Conservation (phyloP, 208 protist species). For the Trypanosoma rangeli region DNA sequence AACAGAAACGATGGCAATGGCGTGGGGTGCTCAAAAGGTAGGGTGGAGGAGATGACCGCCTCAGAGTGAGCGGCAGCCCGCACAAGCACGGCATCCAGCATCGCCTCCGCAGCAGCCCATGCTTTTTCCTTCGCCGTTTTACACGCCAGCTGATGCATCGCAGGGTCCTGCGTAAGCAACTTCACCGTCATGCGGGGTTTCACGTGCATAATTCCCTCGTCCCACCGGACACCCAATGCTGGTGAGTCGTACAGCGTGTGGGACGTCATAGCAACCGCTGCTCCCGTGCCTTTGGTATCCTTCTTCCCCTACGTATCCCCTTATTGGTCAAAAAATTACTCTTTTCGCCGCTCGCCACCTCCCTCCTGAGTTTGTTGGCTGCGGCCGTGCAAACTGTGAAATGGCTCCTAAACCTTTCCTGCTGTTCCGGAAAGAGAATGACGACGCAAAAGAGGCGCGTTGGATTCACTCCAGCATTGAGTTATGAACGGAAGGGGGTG, state of each 20-base stretch:
- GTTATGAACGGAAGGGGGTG: too few species aligned
- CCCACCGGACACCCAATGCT: constrained; percentile 6
- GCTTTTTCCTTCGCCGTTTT: constrained; percentile 16
- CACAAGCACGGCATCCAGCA: constrained; percentile 42
- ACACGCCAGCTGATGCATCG: constrained; percentile 10
- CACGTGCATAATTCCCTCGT: constrained; percentile 16
- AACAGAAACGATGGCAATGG: background rate
- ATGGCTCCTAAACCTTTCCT: too few species aligned
- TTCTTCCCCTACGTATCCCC: constrained; percentile 9
- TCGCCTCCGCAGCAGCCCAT: constrained; percentile 24
- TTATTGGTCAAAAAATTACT: too few species aligned
- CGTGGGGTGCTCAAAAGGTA: constrained; percentile 27
- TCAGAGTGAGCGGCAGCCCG: constrained; percentile 7
- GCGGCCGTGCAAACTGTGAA: too few species aligned
- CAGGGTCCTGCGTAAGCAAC: constrained; percentile 5
- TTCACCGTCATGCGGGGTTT: constrained; percentile 17
- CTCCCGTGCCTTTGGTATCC: background rate
- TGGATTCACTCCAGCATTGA: too few species aligned
- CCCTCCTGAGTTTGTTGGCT: background rate
- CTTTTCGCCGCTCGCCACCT: background rate
- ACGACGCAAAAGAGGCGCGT: too few species aligned
- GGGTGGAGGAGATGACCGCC: constrained; percentile 6
- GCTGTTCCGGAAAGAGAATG: too few species aligned
- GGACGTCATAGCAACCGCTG: constrained; percentile 7
- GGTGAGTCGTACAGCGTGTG: constrained; percentile 17